Percentiles rank a stretch among this genome's conserved stretches.
Evolutionary conservation across 148 eudicot genomes (phyloP).

Genomic region (Rhododendron molle): DNA sequence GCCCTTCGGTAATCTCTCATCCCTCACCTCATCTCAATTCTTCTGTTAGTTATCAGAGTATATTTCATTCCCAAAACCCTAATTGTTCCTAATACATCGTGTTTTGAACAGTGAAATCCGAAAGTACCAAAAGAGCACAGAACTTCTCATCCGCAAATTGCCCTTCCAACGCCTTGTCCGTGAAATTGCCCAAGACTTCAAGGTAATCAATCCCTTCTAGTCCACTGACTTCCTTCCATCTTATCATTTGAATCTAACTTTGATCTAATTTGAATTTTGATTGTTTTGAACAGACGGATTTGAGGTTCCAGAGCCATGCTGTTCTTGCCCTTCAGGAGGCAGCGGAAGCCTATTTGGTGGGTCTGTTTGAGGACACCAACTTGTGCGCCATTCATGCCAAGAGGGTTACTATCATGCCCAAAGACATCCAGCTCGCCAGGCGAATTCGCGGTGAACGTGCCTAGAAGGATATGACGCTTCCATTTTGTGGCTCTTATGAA

Average conservation of each 20-base stretch:
- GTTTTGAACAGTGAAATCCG: slow-evolving; percentile 51
- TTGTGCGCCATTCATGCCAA: slow-evolving; percentile 31
- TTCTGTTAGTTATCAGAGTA: neutral
- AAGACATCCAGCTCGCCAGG: slow-evolving; percentile 42
- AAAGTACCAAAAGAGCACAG: slow-evolving; percentile 71
- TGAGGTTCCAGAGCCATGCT: slow-evolving; percentile 54
- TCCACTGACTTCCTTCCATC: neutral
- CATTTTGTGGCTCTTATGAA: neutral
- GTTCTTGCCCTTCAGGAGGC: slow-evolving; percentile 43
- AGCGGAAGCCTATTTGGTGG: slow-evolving; percentile 37
- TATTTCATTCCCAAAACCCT: too few species aligned
- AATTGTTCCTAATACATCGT: neutral
- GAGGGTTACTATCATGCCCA: slow-evolving; percentile 49
- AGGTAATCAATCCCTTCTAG: slow-evolving; percentile 17
- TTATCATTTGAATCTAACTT: neutral
- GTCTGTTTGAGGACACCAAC: slow-evolving; percentile 39
- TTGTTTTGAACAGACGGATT: slow-evolving; percentile 27
- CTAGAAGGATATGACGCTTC: slow-evolving; percentile 6
- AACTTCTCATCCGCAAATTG: slow-evolving; percentile 58
- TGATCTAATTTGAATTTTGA: neutral
- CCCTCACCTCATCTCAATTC: neutral
- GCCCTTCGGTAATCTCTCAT: slow-evolving; percentile 46
- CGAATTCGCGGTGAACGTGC: slow-evolving; percentile 46
- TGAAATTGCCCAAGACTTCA: slow-evolving; percentile 67
- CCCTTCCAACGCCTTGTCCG: slow-evolving; percentile 70